These are phyloP conservation scores for Porogramme epimiltina DNA, from an alignment of 1,284 basidiomycete species.

Conservation along the genomic window DNA sequence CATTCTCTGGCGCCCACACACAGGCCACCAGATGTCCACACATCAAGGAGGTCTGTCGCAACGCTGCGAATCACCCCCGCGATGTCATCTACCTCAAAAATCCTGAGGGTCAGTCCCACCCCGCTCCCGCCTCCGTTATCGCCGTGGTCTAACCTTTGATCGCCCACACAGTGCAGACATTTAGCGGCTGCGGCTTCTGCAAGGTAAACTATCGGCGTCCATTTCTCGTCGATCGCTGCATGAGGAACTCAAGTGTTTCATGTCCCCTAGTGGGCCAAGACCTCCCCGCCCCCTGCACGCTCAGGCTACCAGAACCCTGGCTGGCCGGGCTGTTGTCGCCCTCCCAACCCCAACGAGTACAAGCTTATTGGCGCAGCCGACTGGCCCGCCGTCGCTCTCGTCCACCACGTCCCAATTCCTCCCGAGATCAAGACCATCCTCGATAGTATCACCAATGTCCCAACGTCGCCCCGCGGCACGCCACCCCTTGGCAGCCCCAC, in stretches of 20 bases:
- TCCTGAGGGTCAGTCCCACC: constrained; percentile 65
- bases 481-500: constrained; percentile 31
- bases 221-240: constrained; percentile 27
- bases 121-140: constrained; percentile 17
- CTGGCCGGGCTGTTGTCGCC: constrained; percentile 83
- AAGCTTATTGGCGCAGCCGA: constrained; percentile 69
- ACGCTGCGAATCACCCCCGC: constrained; percentile 68
- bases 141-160: constrained; percentile 23
- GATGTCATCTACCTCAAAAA: constrained; percentile 79
- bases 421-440: constrained; percentile 66
- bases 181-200: constrained; percentile 85
- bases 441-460: constrained; percentile 44
- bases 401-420: constrained; percentile 71
- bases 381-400: constrained; percentile 74
- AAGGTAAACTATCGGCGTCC: constrained; percentile 50
- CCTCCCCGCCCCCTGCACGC: constrained; percentile 52
- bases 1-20: constrained; percentile 19
- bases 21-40: constrained; percentile 65
- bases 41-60: constrained; percentile 69
- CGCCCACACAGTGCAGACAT: constrained; percentile 60
- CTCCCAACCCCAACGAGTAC: constrained; percentile 60
- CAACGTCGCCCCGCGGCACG: constrained; percentile 22
- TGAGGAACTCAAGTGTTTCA: constrained; percentile 27
- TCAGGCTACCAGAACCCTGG: constrained; percentile 67
- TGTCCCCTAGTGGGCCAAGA: constrained; percentile 62